These are phyloP conservation scores for Cladosporium sp. DNA, from an alignment of 2,329 filamentous ascomycete species.

Conservation along the genomic window DNA sequence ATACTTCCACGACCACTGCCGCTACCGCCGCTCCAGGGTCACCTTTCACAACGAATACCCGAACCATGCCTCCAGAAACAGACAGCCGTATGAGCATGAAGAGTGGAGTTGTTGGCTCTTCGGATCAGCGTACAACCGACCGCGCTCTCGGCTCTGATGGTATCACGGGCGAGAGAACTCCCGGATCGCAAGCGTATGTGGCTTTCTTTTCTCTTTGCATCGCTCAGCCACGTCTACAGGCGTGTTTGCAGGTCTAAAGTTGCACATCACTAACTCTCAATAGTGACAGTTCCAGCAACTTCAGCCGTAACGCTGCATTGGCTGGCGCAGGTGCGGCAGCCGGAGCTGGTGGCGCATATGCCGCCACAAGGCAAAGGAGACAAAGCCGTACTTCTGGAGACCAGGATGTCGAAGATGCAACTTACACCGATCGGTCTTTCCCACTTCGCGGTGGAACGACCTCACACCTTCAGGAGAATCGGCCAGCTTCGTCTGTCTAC, in stretches of 20 bases:
- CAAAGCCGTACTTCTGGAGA: slow-evolving; percentile 14
- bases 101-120: slow-evolving; percentile 36
- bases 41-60: slow-evolving; percentile 14
- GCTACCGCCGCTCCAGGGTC: slow-evolving; percentile 4
- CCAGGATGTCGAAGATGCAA: slow-evolving; percentile 22
- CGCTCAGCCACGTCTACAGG: too few relatives aligned
- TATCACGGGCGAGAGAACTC: neutral
- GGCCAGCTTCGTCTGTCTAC: neutral
- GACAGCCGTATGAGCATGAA: slow-evolving; percentile 37
- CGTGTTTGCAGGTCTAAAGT: neutral
- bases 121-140: slow-evolving; percentile 2
- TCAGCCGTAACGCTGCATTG: slow-evolving; percentile 15
- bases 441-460: slow-evolving; percentile 18
- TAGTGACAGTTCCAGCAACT: slow-evolving; percentile 3
- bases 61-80: slow-evolving; percentile 4
- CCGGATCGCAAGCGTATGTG: neutral
- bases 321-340: slow-evolving; percentile 31
- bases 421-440: slow-evolving; percentile 23
- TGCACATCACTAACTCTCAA: neutral
- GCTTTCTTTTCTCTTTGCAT: too few relatives aligned
- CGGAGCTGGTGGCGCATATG: slow-evolving; percentile 17
- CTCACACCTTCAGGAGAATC: slow-evolving; percentile 10
- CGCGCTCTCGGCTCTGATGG: neutral
- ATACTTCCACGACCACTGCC: neutral
- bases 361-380: slow-evolving; percentile 12